Conservation (phyloP, 345 rosid genomes). For the Camelina laxa region DNA sequence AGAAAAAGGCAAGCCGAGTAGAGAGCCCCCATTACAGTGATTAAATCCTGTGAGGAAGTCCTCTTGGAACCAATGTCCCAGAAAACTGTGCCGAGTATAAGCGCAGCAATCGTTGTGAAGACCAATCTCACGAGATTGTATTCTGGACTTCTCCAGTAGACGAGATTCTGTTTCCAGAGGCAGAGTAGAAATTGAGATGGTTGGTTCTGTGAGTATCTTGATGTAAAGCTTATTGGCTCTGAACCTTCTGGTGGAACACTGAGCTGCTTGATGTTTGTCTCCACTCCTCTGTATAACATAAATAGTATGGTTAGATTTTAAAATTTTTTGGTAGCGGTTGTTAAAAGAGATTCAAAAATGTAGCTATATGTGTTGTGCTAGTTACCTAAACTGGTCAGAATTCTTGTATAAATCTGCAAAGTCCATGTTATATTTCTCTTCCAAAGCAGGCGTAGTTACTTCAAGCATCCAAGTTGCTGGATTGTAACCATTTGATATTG, state of each 20-base stretch:
- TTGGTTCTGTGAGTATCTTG: conserved; percentile 59
- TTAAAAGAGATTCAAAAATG: background rate
- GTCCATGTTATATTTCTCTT: conserved; percentile 63
- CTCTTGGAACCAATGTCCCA: conserved; percentile 78
- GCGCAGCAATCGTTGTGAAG: conserved; percentile 63
- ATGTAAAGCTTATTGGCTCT: conserved; percentile 57
- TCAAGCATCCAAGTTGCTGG: conserved; percentile 99
- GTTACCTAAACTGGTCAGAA: conserved; percentile 69
- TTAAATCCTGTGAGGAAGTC: conserved; percentile 59
- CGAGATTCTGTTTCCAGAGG: conserved; percentile 85
- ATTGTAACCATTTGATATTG: conserved; percentile 68
- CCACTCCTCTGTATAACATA: conserved; percentile 61
- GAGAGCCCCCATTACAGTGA: conserved; percentile 84
- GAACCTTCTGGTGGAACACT: conserved; percentile 75
- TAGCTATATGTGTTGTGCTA: conserved; percentile 7
- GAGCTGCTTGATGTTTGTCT: conserved; percentile 55
- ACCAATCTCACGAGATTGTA: conserved; percentile 73
- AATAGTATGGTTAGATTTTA: background rate
- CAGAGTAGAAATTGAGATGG: conserved; percentile 64
- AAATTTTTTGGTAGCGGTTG: background rate
- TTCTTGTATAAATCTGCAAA: conserved; percentile 71
- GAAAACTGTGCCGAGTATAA: conserved; percentile 77
- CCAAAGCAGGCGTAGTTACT: conserved; percentile 69
- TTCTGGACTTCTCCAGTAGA: conserved; percentile 93
- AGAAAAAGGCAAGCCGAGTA: conserved; percentile 81